Conservation (phyloP, 768 basidiomycete genomes). For the Podaxis carcinomalis region DNA sequence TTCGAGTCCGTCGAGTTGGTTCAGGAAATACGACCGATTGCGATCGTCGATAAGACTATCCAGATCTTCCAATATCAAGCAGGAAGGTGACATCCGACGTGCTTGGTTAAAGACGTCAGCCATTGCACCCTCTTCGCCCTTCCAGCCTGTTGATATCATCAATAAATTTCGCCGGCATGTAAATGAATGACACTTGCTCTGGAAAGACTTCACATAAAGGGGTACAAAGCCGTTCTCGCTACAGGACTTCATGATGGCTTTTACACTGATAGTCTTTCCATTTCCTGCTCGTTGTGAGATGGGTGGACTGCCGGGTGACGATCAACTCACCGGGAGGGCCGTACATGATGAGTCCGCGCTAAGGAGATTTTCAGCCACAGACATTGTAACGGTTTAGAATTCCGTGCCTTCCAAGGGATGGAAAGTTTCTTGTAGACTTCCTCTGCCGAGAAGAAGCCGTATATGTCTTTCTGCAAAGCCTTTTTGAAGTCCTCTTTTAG, state of each 20-base stretch:
- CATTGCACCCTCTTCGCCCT: constrained; percentile 68
- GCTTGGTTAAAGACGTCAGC: constrained; percentile 66
- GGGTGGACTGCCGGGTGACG: neutral
- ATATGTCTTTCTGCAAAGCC: constrained; percentile 65
- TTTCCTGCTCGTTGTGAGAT: constrained; percentile 44
- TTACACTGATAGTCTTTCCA: constrained; percentile 81
- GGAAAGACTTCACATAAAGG: constrained; percentile 81
- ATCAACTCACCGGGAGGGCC: constrained; percentile 65
- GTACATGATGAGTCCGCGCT: constrained; percentile 81
- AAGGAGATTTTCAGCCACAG: neutral
- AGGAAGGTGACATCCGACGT: constrained; percentile 63
- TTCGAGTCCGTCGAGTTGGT: constrained; percentile 78
- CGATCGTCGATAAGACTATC: constrained; percentile 76
- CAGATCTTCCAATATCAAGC: constrained; percentile 54
- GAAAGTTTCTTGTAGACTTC: constrained; percentile 65
- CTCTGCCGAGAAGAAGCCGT: constrained; percentile 78
- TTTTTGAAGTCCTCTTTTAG: constrained; percentile 67
- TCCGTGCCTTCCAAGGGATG: constrained; percentile 77
- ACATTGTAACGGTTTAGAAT: neutral
- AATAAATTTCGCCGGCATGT: neutral
- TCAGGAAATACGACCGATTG: constrained; percentile 86
- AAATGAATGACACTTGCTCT: constrained; percentile 36
- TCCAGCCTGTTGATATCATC: constrained; percentile 35
- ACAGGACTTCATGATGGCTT: constrained; percentile 76
- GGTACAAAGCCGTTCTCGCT: constrained; percentile 58